These are phyloP conservation scores for Neurospora sp. DNA, from an alignment of 2,329 filamentous ascomycete species.

Conservation along the genomic window DNA sequence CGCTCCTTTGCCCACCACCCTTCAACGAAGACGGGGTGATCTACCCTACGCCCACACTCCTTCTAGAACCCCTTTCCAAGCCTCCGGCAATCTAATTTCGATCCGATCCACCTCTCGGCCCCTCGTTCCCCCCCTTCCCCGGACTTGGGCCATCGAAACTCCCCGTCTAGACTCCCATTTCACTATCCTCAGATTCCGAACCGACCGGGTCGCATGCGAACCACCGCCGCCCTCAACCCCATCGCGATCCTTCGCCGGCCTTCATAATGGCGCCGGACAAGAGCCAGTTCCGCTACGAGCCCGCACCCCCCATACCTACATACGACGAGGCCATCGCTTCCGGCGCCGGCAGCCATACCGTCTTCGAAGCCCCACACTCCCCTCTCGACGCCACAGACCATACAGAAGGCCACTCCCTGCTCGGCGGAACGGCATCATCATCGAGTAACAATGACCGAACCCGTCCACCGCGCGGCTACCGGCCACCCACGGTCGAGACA, in stretches of 20 bases:
- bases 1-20: background rate
- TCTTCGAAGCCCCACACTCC: conserved; percentile 33
- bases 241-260: background rate
- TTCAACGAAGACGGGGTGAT: background rate
- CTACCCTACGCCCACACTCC: background rate
- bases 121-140: background rate
- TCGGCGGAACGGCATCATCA: conserved; percentile 30
- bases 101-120: background rate
- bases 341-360: conserved; percentile 42
- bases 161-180: background rate
- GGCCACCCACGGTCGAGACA: conserved; percentile 68
- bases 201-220: background rate
- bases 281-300: conserved; percentile 45
- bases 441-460: conserved; percentile 12
- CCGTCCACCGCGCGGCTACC: conserved; percentile 52
- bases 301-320: conserved; percentile 66
- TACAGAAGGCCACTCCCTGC: conserved; percentile 67
- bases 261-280: conserved; percentile 35
- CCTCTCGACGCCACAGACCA: conserved; percentile 54
- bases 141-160: background rate
- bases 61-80: background rate
- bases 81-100: background rate
- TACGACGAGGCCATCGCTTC: conserved; percentile 69
- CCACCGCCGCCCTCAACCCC: background rate
- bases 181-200: background rate